Evolutionary conservation across 495 filamentous ascomycete genomes (phyloP).

Genomic region (Annulohypoxylon bovei): DNA sequence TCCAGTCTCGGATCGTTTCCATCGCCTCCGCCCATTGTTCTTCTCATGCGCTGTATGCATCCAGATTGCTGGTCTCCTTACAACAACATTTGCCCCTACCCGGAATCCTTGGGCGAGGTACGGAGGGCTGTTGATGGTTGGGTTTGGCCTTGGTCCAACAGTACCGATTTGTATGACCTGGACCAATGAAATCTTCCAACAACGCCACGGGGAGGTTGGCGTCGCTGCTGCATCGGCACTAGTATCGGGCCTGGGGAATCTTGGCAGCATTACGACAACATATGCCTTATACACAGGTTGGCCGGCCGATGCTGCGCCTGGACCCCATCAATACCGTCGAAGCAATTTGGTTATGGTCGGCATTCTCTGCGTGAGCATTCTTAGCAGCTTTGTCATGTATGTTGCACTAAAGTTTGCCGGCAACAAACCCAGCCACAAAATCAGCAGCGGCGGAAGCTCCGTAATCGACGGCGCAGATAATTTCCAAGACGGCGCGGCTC

Average conservation of each 20-base stretch:
- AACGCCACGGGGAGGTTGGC: slow-evolving; percentile 87
- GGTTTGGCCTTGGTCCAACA: slow-evolving; percentile 90
- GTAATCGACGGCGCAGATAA: slow-evolving; percentile 58
- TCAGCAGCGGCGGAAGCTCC: slow-evolving; percentile 48
- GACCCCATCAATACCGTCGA: slow-evolving; percentile 77
- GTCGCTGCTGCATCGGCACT: slow-evolving; percentile 89
- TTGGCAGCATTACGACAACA: slow-evolving; percentile 85
- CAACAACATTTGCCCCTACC: slow-evolving; percentile 77
- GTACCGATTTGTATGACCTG: slow-evolving; percentile 94
- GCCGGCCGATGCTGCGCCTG: slow-evolving; percentile 73
- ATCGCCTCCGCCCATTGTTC: slow-evolving; percentile 83
- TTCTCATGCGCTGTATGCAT: slow-evolving; percentile 77
- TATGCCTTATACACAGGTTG: slow-evolving; percentile 91
- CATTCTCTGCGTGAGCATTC: slow-evolving; percentile 80
- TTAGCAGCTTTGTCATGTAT: slow-evolving; percentile 73
- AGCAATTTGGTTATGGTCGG: slow-evolving; percentile 91
- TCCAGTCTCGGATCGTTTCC: slow-evolving; percentile 87
- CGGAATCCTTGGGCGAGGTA: slow-evolving; percentile 84
- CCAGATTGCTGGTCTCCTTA: slow-evolving; percentile 84
- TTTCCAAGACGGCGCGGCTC: slow-evolving; percentile 75
- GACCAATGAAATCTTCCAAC: slow-evolving; percentile 91
- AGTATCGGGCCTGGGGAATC: slow-evolving; percentile 85
- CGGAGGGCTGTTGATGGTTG: slow-evolving; percentile 86
- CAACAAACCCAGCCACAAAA: slow-evolving; percentile 60
- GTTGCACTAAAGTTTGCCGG: slow-evolving; percentile 71